Base-by-base conservation (phyloP, 192 early-diverging fungal genomes). In the Physocladia obscura region DNA sequence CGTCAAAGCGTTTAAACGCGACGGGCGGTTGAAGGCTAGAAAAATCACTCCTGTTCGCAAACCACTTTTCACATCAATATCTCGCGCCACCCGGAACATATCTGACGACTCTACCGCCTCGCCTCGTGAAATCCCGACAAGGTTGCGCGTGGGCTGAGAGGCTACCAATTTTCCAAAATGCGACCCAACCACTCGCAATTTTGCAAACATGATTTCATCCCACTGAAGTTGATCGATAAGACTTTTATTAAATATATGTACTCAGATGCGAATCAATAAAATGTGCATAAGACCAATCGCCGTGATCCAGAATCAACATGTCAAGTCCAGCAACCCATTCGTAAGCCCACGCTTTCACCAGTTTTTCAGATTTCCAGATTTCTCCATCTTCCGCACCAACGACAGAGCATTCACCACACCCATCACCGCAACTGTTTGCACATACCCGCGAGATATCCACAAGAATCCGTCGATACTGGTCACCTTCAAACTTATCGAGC, bases 1-100 rank as follows among this genome's bases (percentile, higher is more conserved):
- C 2, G 74, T 75, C 34, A 75, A 40, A 24, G 74, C 74, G 39
- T 75, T 75, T 34, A 75, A 55, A 40, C 36, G 39, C 58, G 69
- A 70, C 6, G 67, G 74, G 19, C 74, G 47, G 44, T 75, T 75
- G 69, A 75, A 67, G 4, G 69, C 47, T 13, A 64, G n/a, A n/a
- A n/a, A n/a, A n/a, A n/a, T n/a, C n/a, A n/a, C n/a, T n/a, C n/a
- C n/a, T n/a, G n/a, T n/a, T n/a, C n/a, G n/a, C n/a, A n/a, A n/a
- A n/a, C n/a, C n/a, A n/a, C n/a, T n/a, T n/a, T n/a, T n/a, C n/a
- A n/a, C n/a, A n/a, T n/a, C n/a, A n/a, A n/a, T n/a, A n/a, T n/a
- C n/a, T n/a, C n/a, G n/a, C n/a, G n/a, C n/a, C n/a, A n/a, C n/a
- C n/a, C n/a, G n/a, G n/a, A n/a, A n/a, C n/a, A n/a, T n/a, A n/a